Base-by-base conservation (phyloP, 345 rosid species). In the Sonneratia caseolaris region DNA sequence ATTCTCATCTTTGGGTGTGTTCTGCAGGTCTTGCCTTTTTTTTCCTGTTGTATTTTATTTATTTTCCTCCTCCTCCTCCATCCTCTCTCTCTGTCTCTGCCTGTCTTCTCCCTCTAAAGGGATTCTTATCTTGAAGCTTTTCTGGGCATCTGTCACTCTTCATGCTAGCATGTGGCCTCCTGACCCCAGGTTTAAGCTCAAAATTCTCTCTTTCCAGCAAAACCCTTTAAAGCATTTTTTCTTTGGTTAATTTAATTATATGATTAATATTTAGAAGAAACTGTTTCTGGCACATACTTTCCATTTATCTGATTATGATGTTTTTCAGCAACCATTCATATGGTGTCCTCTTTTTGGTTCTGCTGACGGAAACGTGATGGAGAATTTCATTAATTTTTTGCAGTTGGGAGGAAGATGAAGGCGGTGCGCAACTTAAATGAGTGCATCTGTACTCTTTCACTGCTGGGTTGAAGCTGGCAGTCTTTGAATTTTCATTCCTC, bases 401-500 rank as follows among this genome's bases (percentile, higher is more conserved):
- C 66, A 62, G 66, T 62, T 62, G 66, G 66, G 27, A 3, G 38
- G 66, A 62, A 62, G 66, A 62, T 35, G 18, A 7, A 10, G 18
- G 7, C 45, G 37, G 13, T 21, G 64, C 66, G 27, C 66, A 11
- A 35, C 66, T 27, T n/a, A 49, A 18, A 42, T 9, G 45, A 42
- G 45, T 27, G 32, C 45, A 42, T 42, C 5, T 57, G 27, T 2
- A 5, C 64, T 57, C 57, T 57, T 4, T 57, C 32, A n/a, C 64
- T 57, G 64, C 64, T n/a, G 64, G 64, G 35, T n/a, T 57, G 64
- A 70, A 70, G 27, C 64, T 61, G 57, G 61, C 38, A 18, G 24
- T 22, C 47, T 42, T 27, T n/a, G 55, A n/a, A 10, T 57, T 24
- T 57, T 57, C 64, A 40, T 24, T 57, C 13, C 35, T 57, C 64